These are phyloP conservation scores for Monosporascus cannonballus DNA, from an alignment of 2,329 filamentous ascomycete genomes.

Conservation along the genomic window DNA sequence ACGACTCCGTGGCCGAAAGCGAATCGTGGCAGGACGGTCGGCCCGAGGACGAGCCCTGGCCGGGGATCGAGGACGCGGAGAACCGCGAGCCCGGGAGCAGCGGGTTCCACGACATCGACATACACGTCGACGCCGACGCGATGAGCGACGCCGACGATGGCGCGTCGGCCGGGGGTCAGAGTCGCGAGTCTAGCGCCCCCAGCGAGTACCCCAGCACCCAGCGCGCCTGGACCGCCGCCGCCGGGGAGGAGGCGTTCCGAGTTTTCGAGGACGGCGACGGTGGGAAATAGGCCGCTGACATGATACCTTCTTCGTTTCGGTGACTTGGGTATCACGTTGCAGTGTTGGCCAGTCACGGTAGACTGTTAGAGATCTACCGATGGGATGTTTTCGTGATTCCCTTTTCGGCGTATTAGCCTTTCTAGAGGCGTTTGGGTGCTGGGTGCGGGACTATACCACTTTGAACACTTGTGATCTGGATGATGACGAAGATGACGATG, in stretches of 20 bases:
- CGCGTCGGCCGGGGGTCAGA: conserved; percentile 6
- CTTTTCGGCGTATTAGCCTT: background rate
- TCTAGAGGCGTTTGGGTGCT: background rate
- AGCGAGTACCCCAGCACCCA: conserved; percentile 25
- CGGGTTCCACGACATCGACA: conserved; percentile 8
- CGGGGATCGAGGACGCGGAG: conserved; percentile 51
- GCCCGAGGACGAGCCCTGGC: conserved; percentile 52
- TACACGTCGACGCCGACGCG: conserved; percentile 20
- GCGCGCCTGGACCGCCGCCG: conserved; percentile 16
- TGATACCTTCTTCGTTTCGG: no score
- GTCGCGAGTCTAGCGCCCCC: conserved; percentile 20
- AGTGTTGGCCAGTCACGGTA: no score
- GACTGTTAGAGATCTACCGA: no score
- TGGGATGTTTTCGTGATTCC: no score
- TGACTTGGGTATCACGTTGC: no score
- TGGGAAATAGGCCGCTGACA: conserved; percentile 1
- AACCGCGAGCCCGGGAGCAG: conserved; percentile 38
- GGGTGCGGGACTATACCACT: background rate
- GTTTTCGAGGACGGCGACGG: conserved; percentile 11
- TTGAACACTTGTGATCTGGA: background rate
- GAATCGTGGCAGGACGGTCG: conserved; percentile 12
- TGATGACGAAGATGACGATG: no score
- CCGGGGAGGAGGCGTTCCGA: conserved; percentile 10
- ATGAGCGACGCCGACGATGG: conserved; percentile 14
- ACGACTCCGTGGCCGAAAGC: conserved; percentile 7